Conservation (phyloP, 2,329 filamentous ascomycete species). For the Alternaria sp. region DNA sequence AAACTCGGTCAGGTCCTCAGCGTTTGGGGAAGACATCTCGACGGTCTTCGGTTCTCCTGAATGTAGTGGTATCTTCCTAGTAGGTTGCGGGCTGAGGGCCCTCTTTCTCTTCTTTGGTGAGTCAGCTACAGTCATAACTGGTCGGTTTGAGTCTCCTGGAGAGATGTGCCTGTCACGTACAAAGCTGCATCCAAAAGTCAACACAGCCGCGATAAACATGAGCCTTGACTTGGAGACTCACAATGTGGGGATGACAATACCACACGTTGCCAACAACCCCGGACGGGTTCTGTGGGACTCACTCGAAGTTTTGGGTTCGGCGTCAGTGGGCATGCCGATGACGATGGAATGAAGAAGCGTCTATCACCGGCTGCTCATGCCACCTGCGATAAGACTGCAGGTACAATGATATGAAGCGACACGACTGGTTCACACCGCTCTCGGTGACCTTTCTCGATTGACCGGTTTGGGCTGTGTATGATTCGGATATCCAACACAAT, state of each 20-base stretch:
- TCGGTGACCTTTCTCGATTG: not conserved
- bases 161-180: conserved; percentile 40
- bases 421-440: not conserved
- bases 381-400: conserved; percentile 11
- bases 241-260: conserved; percentile 33
- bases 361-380: conserved; percentile 34
- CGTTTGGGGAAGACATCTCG: conserved; percentile 1
- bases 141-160: conserved; percentile 29
- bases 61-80: conserved; percentile 20
- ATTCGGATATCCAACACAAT: not conserved
- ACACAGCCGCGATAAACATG: not conserved
- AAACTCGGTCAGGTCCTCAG: not conserved
- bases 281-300: conserved; percentile 30
- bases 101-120: conserved; percentile 45
- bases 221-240: conserved; percentile 19
- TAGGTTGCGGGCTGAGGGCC: conserved; percentile 25
- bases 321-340: conserved; percentile 42
- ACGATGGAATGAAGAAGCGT: conserved; percentile 16
- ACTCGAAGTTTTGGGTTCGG: conserved; percentile 32
- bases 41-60: conserved; percentile 9
- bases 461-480: conserved; percentile 26
- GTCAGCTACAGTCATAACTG: conserved; percentile 39
- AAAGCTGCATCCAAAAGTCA: conserved; percentile 28
- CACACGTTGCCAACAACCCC: conserved; percentile 39
- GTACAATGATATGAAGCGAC: not conserved